Base-by-base conservation (phyloP, 179 eudicot species). In the Vitellaria paradoxa region DNA sequence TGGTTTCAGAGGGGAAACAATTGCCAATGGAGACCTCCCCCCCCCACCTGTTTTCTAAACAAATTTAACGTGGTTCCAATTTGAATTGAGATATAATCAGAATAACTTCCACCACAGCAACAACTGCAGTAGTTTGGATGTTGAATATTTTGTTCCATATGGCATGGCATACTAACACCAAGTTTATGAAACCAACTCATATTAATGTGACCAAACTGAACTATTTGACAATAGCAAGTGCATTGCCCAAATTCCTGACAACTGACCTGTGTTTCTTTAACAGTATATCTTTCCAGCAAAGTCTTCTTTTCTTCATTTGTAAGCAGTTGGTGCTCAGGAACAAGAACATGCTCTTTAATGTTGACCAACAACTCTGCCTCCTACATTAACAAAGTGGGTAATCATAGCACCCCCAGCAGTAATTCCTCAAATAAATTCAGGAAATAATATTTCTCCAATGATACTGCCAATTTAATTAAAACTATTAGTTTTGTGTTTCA, bases 241-340 rank as follows among this genome's bases (percentile, higher is more conserved):
- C 18, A 61, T 61, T 18, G 53, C 15, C 23, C 37, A n/a, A 63
- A 64, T 37, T 17, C 52, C 68, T 10, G 15, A 78, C 18, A 64
- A 82, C 86, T 55, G 63, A 92, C 97, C 97, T 92, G 97, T 18
- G 95, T 93, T 84, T 93, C 97, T 81, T 93, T 93, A 72, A 93
- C 92, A 0, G 97, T 93, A 71, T 91, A 93, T 79, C 97, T 83
- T 72, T 90, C 90, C 76, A 93, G 90, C 85, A 93, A 85, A 18
- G 92, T 86, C 84, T 91, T 93, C 88, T 93, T 93, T 81, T 93
- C 97, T 68, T 90, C 97, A 24, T 85, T 82, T 18, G 83, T 81
- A 45, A 93, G 88, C 74, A 91, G 75, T 83, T 93, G 94, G 83
- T 93, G 97, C 81, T 91, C 92, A 7, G 97, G 97, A 82, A 93